A percentile compares a stretch with the other conserved stretches of the same genome.
Evolutionary conservation across 2,329 filamentous ascomycete species (phyloP).

Genomic region (Aureobasidium musti): DNA sequence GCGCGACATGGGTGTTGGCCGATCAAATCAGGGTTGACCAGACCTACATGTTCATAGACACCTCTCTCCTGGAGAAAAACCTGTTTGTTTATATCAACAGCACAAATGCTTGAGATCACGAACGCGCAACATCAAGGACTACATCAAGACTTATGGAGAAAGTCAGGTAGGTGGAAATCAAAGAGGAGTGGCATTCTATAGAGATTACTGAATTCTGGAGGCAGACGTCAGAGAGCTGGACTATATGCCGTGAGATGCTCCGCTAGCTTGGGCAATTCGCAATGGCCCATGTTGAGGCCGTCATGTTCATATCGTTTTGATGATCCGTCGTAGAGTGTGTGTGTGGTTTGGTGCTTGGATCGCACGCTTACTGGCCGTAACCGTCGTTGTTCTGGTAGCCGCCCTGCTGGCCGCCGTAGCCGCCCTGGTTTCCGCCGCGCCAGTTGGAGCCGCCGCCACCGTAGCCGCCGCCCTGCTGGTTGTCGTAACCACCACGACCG

Average conservation of each 20-base stretch:
- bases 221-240: conserved; percentile 23
- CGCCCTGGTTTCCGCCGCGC: conserved; percentile 36
- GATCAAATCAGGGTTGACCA: no score
- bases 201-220: conserved; percentile 22
- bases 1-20: background rate
- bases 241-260: conserved; percentile 23
- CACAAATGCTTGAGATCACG: background rate
- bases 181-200: conserved; percentile 28
- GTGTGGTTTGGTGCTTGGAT: conserved; percentile 5
- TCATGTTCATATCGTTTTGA: conserved; percentile 25
- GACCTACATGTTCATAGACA: background rate
- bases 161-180: conserved; percentile 8
- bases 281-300: conserved; percentile 14
- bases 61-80: background rate
- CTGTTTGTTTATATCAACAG: background rate
- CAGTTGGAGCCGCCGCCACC: conserved; percentile 32
- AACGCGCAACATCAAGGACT: background rate
- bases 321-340: conserved; percentile 17
- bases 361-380: conserved; percentile 26
- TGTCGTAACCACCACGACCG: conserved; percentile 35
- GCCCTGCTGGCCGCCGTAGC: conserved; percentile 34
- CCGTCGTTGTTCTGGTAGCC: conserved; percentile 22
- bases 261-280: conserved; percentile 26
- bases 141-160: background rate
- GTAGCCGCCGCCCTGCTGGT: conserved; percentile 28